Conservation (phyloP, 306 rosid species). For the Myrica gale region DNA sequence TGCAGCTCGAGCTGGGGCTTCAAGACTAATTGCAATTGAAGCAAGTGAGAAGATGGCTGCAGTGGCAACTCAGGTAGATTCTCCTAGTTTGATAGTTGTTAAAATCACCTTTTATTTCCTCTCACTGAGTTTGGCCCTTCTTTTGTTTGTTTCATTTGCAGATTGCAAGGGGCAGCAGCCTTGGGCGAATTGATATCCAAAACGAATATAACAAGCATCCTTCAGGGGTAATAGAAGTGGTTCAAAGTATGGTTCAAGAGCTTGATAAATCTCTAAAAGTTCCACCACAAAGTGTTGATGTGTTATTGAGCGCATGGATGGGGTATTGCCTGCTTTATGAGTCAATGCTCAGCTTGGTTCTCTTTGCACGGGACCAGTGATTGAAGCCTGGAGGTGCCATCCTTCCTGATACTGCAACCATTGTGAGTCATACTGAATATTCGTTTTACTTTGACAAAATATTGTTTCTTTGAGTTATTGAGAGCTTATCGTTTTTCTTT, state of each 20-base stretch:
- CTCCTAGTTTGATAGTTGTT: constrained; percentile 3
- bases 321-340: constrained; percentile 92
- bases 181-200: constrained; percentile 39
- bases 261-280: constrained; percentile 58
- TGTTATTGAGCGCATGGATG: constrained; percentile 95
- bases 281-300: constrained; percentile 79
- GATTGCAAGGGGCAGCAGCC: constrained; percentile 74
- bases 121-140: constrained; percentile 3
- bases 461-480: neutral
- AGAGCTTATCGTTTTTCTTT: constrained; percentile 16
- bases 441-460: constrained; percentile 6
- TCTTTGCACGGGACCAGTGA: constrained; percentile 85
- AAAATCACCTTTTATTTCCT: constrained; percentile 8
- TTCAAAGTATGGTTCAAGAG: constrained; percentile 78
- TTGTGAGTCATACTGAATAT: constrained; percentile 50
- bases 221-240: constrained; percentile 67
- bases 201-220: constrained; percentile 33
- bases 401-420: constrained; percentile 91
- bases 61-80: constrained; percentile 71
- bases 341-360: constrained; percentile 92
- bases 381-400: constrained; percentile 88
- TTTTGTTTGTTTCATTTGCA: constrained; percentile 34
- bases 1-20: constrained; percentile 83
- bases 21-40: constrained; percentile 85
- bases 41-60: constrained; percentile 94